Base-by-base conservation (phyloP, 1,284 basidiomycete species). In the Leucoagaricus sp. region DNA sequence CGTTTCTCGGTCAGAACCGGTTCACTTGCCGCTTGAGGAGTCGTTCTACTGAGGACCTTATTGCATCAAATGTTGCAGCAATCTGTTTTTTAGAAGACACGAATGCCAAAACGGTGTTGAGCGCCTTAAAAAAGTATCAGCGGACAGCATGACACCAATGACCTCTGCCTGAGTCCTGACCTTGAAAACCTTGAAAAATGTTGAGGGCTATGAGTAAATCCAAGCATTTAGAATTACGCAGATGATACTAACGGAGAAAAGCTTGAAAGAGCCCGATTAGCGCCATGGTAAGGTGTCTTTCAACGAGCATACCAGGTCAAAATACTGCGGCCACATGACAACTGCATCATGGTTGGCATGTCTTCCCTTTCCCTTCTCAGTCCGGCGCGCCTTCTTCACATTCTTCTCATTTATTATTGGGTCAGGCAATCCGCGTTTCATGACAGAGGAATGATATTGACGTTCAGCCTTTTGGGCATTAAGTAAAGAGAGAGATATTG, bases 51-150 rank as follows among this genome's bases (percentile, higher is more conserved):
- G 91, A 92, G 10, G 80, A 79, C 47, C 88, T 82, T 34, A 96
- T 81, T 6, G 86, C 82, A 4, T 87, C 79, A 67, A 94, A 95
- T 0, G 92, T 94, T 2, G 85, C 87, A 2, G 91, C 89, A 50
- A 96, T 74, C 61, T 93, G 86, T 64, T 93, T 93, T 63, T 91
- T 81, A 0, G 91, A 88, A 2, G 91, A 90, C 55, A 93, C 83
- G 65, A 96, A 96, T 0, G 91, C 93, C 52, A 95, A 84, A 2
- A 96, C 92, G 4, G 93, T 94, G 64, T 95, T 96, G 58, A 96
- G 75, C 15, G 94, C 92, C 89, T 94, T 59, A n/a, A 42, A 33
- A 15, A 29, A 9, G 29, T 47, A 44, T 9, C 13, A 10, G 10
- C 53, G n/a, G 17, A 46, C 42, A 29, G n/a, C 36, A 41, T 25